These are phyloP conservation scores for Postia placenta DNA, from an alignment of 768 basidiomycete genomes.

Conservation along the genomic window DNA sequence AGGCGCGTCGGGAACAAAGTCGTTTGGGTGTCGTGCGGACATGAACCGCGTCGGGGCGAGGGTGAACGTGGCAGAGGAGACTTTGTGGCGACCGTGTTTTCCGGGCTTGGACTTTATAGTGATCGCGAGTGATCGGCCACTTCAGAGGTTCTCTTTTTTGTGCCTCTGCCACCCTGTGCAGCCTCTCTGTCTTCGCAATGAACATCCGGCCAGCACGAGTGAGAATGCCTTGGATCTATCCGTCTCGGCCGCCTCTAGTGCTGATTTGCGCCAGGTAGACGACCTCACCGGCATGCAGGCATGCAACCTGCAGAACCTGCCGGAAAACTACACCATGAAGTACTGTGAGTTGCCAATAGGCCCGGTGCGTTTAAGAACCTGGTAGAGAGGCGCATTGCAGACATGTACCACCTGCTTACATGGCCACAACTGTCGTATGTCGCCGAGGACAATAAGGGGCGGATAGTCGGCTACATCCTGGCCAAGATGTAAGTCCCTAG, in stretches of 20 bases:
- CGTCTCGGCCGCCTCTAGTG: not conserved
- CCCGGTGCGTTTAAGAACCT: not conserved
- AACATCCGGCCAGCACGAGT: slow-evolving; percentile 39
- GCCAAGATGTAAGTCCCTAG: slow-evolving; percentile 73
- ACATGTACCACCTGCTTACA: slow-evolving; percentile 84
- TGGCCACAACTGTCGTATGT: slow-evolving; percentile 95
- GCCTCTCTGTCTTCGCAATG: too few relatives aligned
- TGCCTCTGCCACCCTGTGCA: too few relatives aligned
- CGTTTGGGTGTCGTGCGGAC: too few relatives aligned
- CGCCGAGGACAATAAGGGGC: slow-evolving; percentile 82
- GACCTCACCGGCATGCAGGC: slow-evolving; percentile 93
- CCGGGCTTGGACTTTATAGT: too few relatives aligned
- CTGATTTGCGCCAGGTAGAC: slow-evolving; percentile 50
- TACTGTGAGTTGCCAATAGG: slow-evolving; percentile 45
- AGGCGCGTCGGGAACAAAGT: too few relatives aligned
- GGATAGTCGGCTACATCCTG: slow-evolving; percentile 93
- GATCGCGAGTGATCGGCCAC: too few relatives aligned
- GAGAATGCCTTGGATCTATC: slow-evolving; percentile 4
- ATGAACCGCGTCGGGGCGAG: too few relatives aligned
- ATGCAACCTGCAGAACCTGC: slow-evolving; percentile 87
- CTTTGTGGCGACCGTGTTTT: too few relatives aligned
- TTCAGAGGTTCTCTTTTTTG: too few relatives aligned
- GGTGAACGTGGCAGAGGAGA: too few relatives aligned
- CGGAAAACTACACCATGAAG: slow-evolving; percentile 85
- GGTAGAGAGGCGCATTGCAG: slow-evolving; percentile 35